Evolutionary conservation across 2,329 filamentous ascomycete species (phyloP).

Genomic region (Ceratocystis albifundus): DNA sequence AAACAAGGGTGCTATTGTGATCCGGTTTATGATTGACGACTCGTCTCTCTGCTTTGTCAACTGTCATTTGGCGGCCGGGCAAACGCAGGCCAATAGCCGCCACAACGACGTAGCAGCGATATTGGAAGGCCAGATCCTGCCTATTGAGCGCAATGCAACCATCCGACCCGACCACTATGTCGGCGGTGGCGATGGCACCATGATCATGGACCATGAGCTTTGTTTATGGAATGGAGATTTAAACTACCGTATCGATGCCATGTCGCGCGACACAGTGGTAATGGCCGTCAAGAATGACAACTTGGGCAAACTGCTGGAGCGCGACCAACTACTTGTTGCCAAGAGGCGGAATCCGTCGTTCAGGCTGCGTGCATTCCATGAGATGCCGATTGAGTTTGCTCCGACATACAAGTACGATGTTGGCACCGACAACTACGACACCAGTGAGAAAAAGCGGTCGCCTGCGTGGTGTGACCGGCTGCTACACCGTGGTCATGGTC

Average conservation of each 20-base stretch:
- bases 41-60: slow-evolving; percentile 93
- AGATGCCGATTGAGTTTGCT: slow-evolving; percentile 79
- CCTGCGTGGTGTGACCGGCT: slow-evolving; percentile 96
- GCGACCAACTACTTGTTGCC: slow-evolving; percentile 84
- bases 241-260: slow-evolving; percentile 96
- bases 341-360: slow-evolving; percentile 83
- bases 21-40: slow-evolving; percentile 90
- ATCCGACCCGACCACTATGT: slow-evolving; percentile 67
- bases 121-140: slow-evolving; percentile 66
- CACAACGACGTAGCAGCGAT: slow-evolving; percentile 90
- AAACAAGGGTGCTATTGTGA: slow-evolving; percentile 86
- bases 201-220: slow-evolving; percentile 96
- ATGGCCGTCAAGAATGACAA: slow-evolving; percentile 73
- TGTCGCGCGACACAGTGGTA: slow-evolving; percentile 86
- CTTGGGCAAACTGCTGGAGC: slow-evolving; percentile 72
- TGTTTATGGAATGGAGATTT: slow-evolving; percentile 92
- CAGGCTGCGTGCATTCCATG: slow-evolving; percentile 77
- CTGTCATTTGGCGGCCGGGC: slow-evolving; percentile 90
- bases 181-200: slow-evolving; percentile 84
- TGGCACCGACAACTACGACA: slow-evolving; percentile 85
- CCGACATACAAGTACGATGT: slow-evolving; percentile 99
- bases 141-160: slow-evolving; percentile 54
- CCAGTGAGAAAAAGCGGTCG: slow-evolving; percentile 83
- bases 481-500: slow-evolving; percentile 69
- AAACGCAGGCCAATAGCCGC: slow-evolving; percentile 76